Evolutionary conservation across 1,139 yeast species (phyloP).

Genomic region (Magnusiomyces magnusii): DNA sequence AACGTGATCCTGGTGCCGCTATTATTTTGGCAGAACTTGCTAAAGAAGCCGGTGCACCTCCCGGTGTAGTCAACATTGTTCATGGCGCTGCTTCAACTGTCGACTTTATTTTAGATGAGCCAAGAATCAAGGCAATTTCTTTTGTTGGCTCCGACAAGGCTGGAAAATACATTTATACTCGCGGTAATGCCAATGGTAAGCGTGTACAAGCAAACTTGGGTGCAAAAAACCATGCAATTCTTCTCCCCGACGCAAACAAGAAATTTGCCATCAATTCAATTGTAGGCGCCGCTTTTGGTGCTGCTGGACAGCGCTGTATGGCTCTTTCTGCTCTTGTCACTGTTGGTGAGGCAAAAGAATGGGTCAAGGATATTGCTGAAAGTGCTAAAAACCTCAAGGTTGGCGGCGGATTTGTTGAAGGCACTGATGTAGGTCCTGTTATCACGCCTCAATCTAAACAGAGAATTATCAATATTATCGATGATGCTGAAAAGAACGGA

Average conservation of each 20-base stretch:
- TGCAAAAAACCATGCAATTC: constrained; percentile 69
- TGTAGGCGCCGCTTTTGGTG: constrained; percentile 76
- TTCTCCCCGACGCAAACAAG: constrained; percentile 67
- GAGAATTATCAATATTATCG: constrained; percentile 50
- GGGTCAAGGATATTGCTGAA: constrained; percentile 54
- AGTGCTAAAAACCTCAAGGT: constrained; percentile 54
- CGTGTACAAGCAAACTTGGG: constrained; percentile 74
- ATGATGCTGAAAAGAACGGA: constrained; percentile 46
- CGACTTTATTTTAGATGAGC: constrained; percentile 64
- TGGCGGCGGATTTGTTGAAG: constrained; percentile 58
- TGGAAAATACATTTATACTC: constrained; percentile 62
- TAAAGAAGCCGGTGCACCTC: constrained; percentile 69
- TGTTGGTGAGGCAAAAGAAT: constrained; percentile 61
- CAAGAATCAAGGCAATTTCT: constrained; percentile 69
- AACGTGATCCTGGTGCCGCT: constrained; percentile 72
- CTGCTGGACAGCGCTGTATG: constrained; percentile 84
- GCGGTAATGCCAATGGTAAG: constrained; percentile 63
- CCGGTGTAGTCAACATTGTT: constrained; percentile 65
- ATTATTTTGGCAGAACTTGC: constrained; percentile 69
- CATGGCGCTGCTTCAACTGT: constrained; percentile 76
- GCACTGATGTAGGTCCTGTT: constrained; percentile 65
- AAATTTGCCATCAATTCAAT: constrained; percentile 58
- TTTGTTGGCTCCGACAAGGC: constrained; percentile 76
- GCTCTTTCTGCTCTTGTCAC: constrained; percentile 69
- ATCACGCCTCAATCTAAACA: constrained; percentile 52